A percentile compares a stretch with the other conserved stretches of the same genome.
Conservation (phyloP, 164 flowering plant genomes). For the Cinnamomum chago region DNA sequence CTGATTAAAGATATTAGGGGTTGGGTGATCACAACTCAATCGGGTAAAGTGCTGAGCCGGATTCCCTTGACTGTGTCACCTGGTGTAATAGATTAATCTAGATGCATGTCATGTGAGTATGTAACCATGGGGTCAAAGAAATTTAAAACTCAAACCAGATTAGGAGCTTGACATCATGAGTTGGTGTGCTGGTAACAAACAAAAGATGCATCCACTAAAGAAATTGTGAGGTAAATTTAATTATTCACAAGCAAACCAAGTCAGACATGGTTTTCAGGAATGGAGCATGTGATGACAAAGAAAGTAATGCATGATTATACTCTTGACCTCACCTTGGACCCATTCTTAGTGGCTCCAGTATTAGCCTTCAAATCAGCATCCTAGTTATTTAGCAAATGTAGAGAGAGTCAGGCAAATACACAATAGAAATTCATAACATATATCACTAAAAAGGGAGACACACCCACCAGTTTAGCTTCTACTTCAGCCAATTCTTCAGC, state of each 20-base stretch:
- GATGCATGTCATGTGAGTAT: too few relatives aligned
- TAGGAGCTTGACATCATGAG: neutral
- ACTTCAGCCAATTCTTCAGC: constrained; percentile 83
- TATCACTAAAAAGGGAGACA: neutral
- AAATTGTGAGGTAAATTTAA: neutral
- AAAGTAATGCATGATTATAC: neutral
- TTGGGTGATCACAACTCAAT: neutral
- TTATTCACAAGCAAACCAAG: neutral
- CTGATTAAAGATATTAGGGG: neutral
- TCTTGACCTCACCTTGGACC: constrained; percentile 48
- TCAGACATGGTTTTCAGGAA: neutral
- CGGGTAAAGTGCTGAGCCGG: too few relatives aligned
- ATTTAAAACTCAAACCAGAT: neutral
- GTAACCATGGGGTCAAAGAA: neutral
- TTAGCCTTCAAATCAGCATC: constrained; percentile 63
- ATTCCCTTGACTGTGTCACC: too few relatives aligned
- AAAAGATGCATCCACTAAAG: neutral
- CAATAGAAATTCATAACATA: neutral
- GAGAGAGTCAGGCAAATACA: neutral
- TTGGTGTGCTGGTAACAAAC: neutral
- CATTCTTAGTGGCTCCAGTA: constrained; percentile 34
- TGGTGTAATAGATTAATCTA: too few relatives aligned
- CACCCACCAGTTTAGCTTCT: constrained; percentile 79
- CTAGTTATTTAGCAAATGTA: constrained; percentile 26
- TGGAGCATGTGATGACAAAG: too few relatives aligned